Percentiles rank a stretch among this genome's conserved stretches.
Conservation (phyloP, 257 asterid genomes). For the Ajuga chamaepitys region DNA sequence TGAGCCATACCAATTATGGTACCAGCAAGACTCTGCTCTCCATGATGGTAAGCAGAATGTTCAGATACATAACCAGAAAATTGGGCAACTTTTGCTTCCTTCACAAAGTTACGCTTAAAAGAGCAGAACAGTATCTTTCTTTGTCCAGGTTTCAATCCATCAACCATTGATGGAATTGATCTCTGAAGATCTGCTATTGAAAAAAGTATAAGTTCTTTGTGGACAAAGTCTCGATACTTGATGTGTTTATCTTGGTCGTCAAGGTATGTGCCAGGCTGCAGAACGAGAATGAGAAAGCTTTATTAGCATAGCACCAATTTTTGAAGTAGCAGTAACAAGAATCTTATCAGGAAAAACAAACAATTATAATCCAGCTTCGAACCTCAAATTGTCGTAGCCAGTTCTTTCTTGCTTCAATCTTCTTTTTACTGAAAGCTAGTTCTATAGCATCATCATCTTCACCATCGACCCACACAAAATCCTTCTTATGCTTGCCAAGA, state of each 20-base stretch:
- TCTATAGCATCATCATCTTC: conserved; percentile 95
- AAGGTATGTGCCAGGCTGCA: conserved; percentile 93
- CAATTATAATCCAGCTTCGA: neutral
- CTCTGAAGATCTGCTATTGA: conserved; percentile 95
- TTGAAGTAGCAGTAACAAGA: neutral
- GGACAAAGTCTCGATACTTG: conserved; percentile 80
- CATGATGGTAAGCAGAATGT: conserved; percentile 98
- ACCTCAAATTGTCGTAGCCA: conserved; percentile 98
- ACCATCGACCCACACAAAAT: conserved; percentile 70
- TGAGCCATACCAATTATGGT: conserved; percentile 99
- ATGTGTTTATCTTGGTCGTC: conserved; percentile 62
- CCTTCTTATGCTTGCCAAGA: conserved; percentile 80
- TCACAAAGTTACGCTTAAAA: conserved; percentile 77
- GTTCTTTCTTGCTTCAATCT: conserved; percentile 88
- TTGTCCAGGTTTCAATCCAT: conserved; percentile 98
- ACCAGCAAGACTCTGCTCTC: conserved; percentile 90
- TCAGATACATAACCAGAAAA: conserved; percentile 97
- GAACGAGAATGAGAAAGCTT: neutral
- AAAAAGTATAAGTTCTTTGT: conserved; percentile 89
- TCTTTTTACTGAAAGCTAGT: conserved; percentile 96
- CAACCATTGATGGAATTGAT: conserved; percentile 98
- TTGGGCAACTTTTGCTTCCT: conserved; percentile 90
- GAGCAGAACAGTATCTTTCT: conserved; percentile 90
- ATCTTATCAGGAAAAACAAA: neutral
- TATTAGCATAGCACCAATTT: neutral